Percentiles rank a stretch among this genome's conserved stretches.
phyloP scores from a whole-genome alignment of 352 stramenopile species.

The Pythium myriotylum region DNA sequence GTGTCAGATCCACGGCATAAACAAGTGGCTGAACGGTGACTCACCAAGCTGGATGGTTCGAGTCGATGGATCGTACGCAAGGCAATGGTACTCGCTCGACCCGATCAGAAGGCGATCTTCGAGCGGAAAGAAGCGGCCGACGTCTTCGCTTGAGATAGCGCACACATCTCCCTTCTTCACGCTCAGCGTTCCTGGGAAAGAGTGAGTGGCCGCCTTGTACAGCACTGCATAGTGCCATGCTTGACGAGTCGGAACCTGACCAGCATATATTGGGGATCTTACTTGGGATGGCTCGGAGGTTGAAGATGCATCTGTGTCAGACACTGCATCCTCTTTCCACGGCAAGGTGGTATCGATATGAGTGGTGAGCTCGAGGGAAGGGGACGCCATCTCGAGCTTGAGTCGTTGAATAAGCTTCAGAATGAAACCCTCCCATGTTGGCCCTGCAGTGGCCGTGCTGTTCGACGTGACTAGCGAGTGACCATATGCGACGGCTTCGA shows the following conservation, averaged over 20 bases:
- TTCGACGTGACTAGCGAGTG: conserved; percentile 55
- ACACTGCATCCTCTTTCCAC: conserved; percentile 19
- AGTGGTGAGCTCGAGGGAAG: neutral
- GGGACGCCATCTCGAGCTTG: conserved; percentile 22
- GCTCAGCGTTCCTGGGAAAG: conserved; percentile 50
- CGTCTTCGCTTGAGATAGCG: conserved; percentile 46
- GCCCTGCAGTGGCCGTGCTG: conserved; percentile 26
- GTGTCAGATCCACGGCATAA: neutral
- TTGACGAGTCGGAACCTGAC: conserved; percentile 38
- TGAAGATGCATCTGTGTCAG: conserved; percentile 8
- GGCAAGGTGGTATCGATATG: neutral
- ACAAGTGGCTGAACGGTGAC: neutral
- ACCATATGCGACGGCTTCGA: conserved; percentile 53
- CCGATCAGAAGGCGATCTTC: conserved; percentile 64
- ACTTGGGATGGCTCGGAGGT: neutral
- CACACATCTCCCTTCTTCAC: conserved; percentile 42
- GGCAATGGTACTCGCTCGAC: conserved; percentile 46
- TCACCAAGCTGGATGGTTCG: conserved; percentile 41
- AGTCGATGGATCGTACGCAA: conserved; percentile 41
- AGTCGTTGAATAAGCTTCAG: conserved; percentile 56
- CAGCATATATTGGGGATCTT: conserved; percentile 33
- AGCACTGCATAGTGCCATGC: conserved; percentile 81
- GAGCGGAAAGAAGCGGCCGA: conserved; percentile 61
- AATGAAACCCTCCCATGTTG: conserved; percentile 59
- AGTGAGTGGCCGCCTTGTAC: conserved; percentile 54